Conservation (phyloP, 768 basidiomycete genomes). For the Tricholoma terreum region DNA sequence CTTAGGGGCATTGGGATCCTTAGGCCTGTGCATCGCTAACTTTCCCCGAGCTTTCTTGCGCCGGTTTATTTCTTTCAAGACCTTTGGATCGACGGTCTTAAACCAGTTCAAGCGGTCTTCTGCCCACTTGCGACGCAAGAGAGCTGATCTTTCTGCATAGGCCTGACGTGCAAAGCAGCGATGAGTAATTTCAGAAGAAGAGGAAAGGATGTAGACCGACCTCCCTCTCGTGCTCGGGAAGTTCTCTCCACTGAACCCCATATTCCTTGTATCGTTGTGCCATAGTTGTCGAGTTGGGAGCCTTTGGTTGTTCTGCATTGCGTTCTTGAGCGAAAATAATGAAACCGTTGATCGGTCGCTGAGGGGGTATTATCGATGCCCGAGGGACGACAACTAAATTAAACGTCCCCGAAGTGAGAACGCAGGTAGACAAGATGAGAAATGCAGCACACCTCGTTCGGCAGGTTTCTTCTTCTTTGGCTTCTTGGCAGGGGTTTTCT, state of each 20-base stretch:
- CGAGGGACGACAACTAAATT: not conserved
- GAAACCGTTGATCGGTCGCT: not conserved
- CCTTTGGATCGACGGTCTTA: conserved; percentile 10
- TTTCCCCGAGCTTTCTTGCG: conserved; percentile 26
- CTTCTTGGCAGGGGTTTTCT: not conserved
- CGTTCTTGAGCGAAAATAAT: conserved; percentile 1
- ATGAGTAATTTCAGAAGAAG: not conserved
- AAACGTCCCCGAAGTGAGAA: not conserved
- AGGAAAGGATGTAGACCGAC: conserved; percentile 17
- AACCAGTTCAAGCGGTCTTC: conserved; percentile 27
- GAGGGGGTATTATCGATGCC: not conserved
- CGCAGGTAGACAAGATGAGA: not conserved
- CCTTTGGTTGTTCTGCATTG: not conserved
- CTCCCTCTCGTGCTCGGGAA: conserved; percentile 34
- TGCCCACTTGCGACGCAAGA: conserved; percentile 14
- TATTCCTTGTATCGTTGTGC: not conserved
- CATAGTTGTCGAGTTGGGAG: not conserved
- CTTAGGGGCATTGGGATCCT: not conserved
- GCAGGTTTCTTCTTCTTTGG: conserved; percentile 4
- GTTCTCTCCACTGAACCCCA: conserved; percentile 24
- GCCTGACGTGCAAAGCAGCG: conserved; percentile 1
- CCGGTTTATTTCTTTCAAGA: conserved; percentile 31
- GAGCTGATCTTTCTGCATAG: conserved; percentile 20
- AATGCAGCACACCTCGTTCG: not conserved
- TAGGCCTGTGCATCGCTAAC: conserved; percentile 7